phyloP scores from a whole-genome alignment of 2,329 filamentous ascomycete species.

The Trichophyton verrucosum region DNA sequence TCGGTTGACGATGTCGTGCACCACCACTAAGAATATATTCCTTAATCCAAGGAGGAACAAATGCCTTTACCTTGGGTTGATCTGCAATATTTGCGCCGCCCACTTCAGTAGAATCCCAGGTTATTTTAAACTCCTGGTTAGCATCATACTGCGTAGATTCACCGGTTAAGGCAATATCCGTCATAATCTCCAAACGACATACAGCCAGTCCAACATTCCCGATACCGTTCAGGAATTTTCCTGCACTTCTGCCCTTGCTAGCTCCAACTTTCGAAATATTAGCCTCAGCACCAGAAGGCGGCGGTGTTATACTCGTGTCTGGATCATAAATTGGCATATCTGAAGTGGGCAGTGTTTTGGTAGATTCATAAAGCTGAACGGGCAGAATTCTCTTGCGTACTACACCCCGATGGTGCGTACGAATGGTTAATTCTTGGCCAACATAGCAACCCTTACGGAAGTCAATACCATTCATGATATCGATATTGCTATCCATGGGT shows the following conservation, averaged over 20 bases:
- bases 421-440: constrained; percentile 90
- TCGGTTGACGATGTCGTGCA: constrained; percentile 24
- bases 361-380: constrained; percentile 53
- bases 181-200: constrained; percentile 85
- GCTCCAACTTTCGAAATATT: constrained; percentile 44
- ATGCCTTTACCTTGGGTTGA: constrained; percentile 56
- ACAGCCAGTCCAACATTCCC: constrained; percentile 80
- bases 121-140: constrained; percentile 50
- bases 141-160: constrained; percentile 50
- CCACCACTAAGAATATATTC: constrained; percentile 31
- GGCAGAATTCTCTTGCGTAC: constrained; percentile 84
- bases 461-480: constrained; percentile 73
- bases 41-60: constrained; percentile 66
- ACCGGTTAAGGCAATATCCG: constrained; percentile 59
- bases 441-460: constrained; percentile 96
- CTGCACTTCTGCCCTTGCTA: constrained; percentile 54
- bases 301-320: constrained; percentile 18
- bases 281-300: constrained; percentile 24
- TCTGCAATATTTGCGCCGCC: constrained; percentile 25
- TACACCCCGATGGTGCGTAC: constrained; percentile 86
- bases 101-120: constrained; percentile 37
- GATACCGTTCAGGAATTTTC: constrained; percentile 65
- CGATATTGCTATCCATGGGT: constrained; percentile 81
- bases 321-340: constrained; percentile 36
- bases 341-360: constrained; percentile 34